Percentiles rank a stretch among this genome's conserved stretches.
These are phyloP conservation scores for Rubia yunnanensis DNA, from an alignment of 257 asterid genomes.

Conservation along the genomic window DNA sequence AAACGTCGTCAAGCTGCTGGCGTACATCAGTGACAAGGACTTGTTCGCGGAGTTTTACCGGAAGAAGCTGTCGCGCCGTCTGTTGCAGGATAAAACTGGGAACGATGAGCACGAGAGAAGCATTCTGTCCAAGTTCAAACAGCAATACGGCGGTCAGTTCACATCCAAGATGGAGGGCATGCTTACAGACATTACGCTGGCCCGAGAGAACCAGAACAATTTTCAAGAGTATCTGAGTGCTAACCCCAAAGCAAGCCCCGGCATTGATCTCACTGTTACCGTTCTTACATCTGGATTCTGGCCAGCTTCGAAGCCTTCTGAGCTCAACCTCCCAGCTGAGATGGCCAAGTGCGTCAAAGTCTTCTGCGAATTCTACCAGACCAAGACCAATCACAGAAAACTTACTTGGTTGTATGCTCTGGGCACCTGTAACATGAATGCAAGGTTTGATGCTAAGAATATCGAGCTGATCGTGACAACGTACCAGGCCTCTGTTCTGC, in stretches of 20 bases:
- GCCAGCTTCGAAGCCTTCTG: conserved; percentile 55
- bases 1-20: conserved; percentile 45
- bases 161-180: conserved; percentile 69
- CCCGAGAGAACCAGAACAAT: conserved; percentile 34
- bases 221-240: conserved; percentile 28
- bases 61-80: conserved; percentile 52
- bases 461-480: conserved; percentile 15
- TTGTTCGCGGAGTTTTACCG: conserved; percentile 49
- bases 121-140: conserved; percentile 45
- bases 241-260: conserved; percentile 26
- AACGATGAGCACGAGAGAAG: conserved; percentile 43
- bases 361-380: conserved; percentile 39
- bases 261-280: conserved; percentile 39
- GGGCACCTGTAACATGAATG: conserved; percentile 41
- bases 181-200: conserved; percentile 48
- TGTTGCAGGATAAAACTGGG: conserved; percentile 39
- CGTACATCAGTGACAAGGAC: conserved; percentile 46
- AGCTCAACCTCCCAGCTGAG: conserved; percentile 46
- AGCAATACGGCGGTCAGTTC: conserved; percentile 44
- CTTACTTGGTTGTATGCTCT: conserved; percentile 49
- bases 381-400: conserved; percentile 36
- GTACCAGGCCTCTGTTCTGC: not conserved
- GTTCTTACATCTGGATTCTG: conserved; percentile 56
- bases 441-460: conserved; percentile 34
- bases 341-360: conserved; percentile 55